Evolutionary conservation across 2,329 filamentous ascomycete species (phyloP), one percentile per base, ranked within the genome.

Genomic region (Beauveria sp.): DNA sequence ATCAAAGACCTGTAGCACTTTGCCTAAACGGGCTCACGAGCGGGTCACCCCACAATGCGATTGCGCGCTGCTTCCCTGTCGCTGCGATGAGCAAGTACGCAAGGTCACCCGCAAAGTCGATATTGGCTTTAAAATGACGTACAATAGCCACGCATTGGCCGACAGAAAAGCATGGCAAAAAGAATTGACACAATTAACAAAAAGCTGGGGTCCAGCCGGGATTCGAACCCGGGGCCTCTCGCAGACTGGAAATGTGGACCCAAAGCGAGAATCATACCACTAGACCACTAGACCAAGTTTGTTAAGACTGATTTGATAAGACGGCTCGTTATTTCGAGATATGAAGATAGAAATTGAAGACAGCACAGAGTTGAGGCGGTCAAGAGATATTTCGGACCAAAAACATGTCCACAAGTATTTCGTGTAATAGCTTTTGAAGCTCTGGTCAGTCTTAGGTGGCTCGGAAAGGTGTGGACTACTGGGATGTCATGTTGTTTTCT

Each of bases 221-320:
- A 65, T 67, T 71, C 67, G 70, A 71, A 71, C 70, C 65, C 69
- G 68, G 68, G 70, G 68, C 70, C 70, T 71, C 70, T 70, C 68
- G 67, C 70, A 71, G 34, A 38, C 34, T 38, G 34, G 34, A 53
- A 7, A 62, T 59, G 16, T 28, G 45, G 49, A 62, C 70, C 70
- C 70, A 71, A 71, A 71, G 69, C 68, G 67, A 69, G 70, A 71
- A 71, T 71, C 70, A 71, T 71, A 71, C 70, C 68, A 67, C 70
- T 71, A 71, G 70, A 71, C 70, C 70, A 71, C 67, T 65, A 63
- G 66, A 64, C 67, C 69, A 22, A 20, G 20, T n/a, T 16, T 40
- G 34, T 22, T n/a, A 42, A 38, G 42, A 40, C 38, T 42, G 8
- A 24, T 43, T 54, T 18, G 38, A 16, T 54, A 42, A n/a, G 24